Evolutionary conservation across 225 moss, liverwort and hornwort species (phyloP).

Genomic region (Sphagnum tenellum): DNA sequence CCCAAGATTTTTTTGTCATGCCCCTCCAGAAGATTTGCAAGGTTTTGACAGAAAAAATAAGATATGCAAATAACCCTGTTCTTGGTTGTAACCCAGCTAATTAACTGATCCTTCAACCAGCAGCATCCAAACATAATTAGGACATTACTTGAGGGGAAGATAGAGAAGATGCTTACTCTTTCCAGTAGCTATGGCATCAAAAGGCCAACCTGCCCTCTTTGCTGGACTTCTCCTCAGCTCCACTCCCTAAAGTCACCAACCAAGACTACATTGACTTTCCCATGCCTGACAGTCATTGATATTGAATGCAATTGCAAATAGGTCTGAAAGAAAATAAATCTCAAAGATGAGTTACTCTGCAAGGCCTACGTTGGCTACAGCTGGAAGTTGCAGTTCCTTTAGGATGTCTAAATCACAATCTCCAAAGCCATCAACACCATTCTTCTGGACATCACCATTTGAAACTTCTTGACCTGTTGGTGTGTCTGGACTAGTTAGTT

Average conservation of each 20-base stretch:
- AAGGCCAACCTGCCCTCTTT: slow-evolving; percentile 10
- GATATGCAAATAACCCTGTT: no score
- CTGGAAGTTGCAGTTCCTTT: slow-evolving; percentile 6
- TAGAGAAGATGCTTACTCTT: slow-evolving; percentile 3
- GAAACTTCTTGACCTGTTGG: background rate
- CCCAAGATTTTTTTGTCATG: no score
- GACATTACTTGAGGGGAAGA: no score
- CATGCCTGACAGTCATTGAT: background rate
- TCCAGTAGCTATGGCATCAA: slow-evolving; percentile 20
- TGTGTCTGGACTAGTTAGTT: slow-evolving; percentile 7
- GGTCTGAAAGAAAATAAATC: no score
- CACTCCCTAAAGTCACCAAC: background rate
- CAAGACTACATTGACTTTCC: background rate
- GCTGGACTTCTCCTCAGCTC: slow-evolving; percentile 21
- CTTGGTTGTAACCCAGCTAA: no score
- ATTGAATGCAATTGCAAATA: background rate
- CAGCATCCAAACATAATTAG: no score
- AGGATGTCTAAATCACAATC: slow-evolving; percentile 2
- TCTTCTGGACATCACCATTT: no score
- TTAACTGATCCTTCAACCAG: no score
- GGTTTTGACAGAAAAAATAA: no score
- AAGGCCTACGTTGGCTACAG: slow-evolving; percentile 19
- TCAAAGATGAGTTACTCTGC: no score
- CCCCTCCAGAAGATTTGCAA: no score
- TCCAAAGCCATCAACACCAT: slow-evolving; percentile 10